Evolutionary conservation across 176 grass and related monocot species (phyloP), one percentile per base, ranked within the genome.

Genomic region (Cenchrus purpureus): DNA sequence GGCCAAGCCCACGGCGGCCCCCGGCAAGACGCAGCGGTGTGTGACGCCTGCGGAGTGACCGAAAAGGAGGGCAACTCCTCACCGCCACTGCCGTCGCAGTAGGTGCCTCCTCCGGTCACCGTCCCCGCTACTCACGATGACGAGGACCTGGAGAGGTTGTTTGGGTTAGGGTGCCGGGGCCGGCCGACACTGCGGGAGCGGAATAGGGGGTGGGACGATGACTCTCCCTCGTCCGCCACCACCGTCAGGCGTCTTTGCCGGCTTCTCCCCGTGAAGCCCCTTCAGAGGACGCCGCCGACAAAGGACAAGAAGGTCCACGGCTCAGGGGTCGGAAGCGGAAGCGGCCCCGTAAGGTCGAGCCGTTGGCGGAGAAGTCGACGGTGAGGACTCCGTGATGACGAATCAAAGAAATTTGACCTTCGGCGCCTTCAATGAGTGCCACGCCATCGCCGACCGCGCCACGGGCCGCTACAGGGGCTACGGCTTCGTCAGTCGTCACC

Each of bases 191-290:
- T 72, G 44, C 57, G 84, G 78, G 87, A 76, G 80, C 71, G 12
- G 76, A 91, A 71, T 79, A 61, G 86, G 50, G 42, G 52, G 10
- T 48, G 45, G 28, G 60, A 63, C 53, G 64, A 32, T 55, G 71
- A 8, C 16, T 46, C 54, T 17, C 3, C 13, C 7, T 53, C 87
- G 3, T 48, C 31, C 85, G 45, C 87, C 80, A 57, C 84, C 81
- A 43, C 84, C 84, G 89, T 0, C 87, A 86, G 82, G 88, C 88
- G 32, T 98, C 85, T 95, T 98, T n/a, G n/a, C n/a, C 66, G 77
- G 80, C 48, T 91, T 95, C 71, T 93, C 93, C 14, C 87, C 87
- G 85, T n/a, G 91, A 98, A 88, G 87, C 14, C 52, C 15, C 44
- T 20, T 40, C 49, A 17, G 42, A 81, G 19, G 56, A 28, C 62